Base-by-base conservation (phyloP, 345 rosid species). In the Citrus cavaleriei region DNA sequence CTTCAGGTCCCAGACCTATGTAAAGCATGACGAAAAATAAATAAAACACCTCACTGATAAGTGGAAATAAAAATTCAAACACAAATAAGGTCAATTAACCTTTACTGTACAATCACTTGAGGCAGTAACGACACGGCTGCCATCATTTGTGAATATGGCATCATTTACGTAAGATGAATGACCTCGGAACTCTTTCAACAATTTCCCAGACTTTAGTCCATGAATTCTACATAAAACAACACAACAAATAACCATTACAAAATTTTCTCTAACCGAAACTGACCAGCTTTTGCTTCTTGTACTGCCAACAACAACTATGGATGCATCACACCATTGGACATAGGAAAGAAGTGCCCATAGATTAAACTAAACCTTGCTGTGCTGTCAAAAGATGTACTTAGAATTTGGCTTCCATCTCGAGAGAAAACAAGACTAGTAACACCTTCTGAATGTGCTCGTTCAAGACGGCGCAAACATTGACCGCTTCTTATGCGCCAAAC, bases 401-500 rank as follows among this genome's bases (percentile, higher is more conserved):
- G 88, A 73, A 97, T 85, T 84, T 97, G 99, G 82, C 90, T 97
- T 79, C 99, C 98, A 88, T 94, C 99, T 60, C 98, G 93, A 67
- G 99, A 97, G 82, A 97, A 97, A 75, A 87, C 77, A 74, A 97
- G 88, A 88, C 99, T 92, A 59, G 96, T 97, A 78, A 94, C 94
- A 76, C 99, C 98, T 77, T 94, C 94, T 81, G 93, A 88, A 88
- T 97, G 99, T 74, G 98, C 98, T 73, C 89, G 93, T 79, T 97
- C 97, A 77, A 94, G 89, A 76, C 98, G 95, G 46, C 97, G 95
- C 86, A 97, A 84, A 85, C 98, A 97, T 83, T 89, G 93, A 76
- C 98, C 98, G 46, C 97, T 94, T 81, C 98, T 92, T 79, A 88
- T 90, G 76, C 96, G 97, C 99, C 98, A 97, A 79, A 97, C 96